Evolutionary conservation across 208 protist species (phyloP), one percentile per base, ranked within the genome.

Genomic region (Acanthamoeba triangularis): DNA sequence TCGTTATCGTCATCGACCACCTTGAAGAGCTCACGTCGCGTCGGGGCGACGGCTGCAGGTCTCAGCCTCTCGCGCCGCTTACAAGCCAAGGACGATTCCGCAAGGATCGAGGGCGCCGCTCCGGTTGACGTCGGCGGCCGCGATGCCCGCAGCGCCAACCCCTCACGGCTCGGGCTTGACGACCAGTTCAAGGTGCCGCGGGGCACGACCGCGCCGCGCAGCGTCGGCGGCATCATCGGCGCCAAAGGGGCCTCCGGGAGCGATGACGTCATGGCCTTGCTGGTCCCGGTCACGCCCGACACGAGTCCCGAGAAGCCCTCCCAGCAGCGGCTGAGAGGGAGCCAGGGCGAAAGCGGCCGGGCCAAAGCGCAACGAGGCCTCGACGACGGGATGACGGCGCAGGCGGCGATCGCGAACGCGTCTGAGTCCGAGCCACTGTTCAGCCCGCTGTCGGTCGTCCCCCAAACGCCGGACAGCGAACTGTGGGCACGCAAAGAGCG

Each of bases 391-490:
- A 13, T 44, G 35, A 78, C 30, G 33, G 69, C 67, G 37, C 67
- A 5, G 72, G 41, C 13, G 47, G 20, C 1, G 37, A 41, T 59
- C 44, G 14, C 49, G 16, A 59, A 23, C 2, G 61, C 61, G 61
- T 56, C 16, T 52, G 25, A 25, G 41, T 13, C 74, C 37, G 74
- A 88, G 23, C 33, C 80, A 20, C 33, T n/a, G 49, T n/a, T 88
- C 4, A 88, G 49, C 49, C 80, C 41, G 52, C 80, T 88, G 30
- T 88, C 80, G 80, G 80, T 88, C 47, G 37, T 88, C 41, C 80
- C 52, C 14, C 80, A 88, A 23, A 88, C 80, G 49, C 80, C 80
- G 7, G 80, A 88, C 30, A 88, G 80, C 80, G 80, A 88, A n/a
- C 49, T 88, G 11, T 10, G 10, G 74, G 33, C 49, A 10, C 33